Evolutionary conservation across 768 basidiomycete species (phyloP).

Genomic region (Serendipita indica): DNA sequence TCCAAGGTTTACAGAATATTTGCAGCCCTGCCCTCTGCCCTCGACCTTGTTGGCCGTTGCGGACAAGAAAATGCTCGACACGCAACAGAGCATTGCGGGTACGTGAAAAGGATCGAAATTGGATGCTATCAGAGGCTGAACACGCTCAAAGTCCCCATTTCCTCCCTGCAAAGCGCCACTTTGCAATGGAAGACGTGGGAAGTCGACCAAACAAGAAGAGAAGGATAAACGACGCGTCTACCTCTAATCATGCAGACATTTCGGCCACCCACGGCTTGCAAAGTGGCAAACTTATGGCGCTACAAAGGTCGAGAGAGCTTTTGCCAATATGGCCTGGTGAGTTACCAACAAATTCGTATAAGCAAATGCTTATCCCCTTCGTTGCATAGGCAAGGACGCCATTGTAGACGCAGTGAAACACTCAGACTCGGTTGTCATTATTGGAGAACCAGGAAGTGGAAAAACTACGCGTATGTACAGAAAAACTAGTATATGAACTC

Average conservation of each 20-base stretch:
- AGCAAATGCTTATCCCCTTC: background rate
- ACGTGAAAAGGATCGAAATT: too few species aligned
- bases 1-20: too few species aligned
- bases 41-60: too few species aligned
- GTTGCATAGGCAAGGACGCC: conserved; percentile 48
- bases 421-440: conserved; percentile 74
- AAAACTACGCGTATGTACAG: conserved; percentile 88
- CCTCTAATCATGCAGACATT: background rate
- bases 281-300: background rate
- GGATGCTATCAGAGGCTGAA: too few species aligned
- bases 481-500: background rate
- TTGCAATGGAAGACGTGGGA: too few species aligned
- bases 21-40: too few species aligned
- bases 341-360: too few species aligned
- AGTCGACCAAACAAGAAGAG: conserved; percentile 21
- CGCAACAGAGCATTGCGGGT: background rate
- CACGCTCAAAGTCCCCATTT: too few species aligned
- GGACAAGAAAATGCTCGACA: background rate
- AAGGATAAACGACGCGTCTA: conserved; percentile 3
- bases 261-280: background rate
- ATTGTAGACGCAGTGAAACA: conserved; percentile 55
- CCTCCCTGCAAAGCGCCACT: too few species aligned
- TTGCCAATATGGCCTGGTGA: conserved; percentile 70
- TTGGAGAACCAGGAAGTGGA: conserved; percentile 96
- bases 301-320: conserved; percentile 20